A percentile compares a stretch with the other conserved stretches of the same genome.
These are phyloP conservation scores for Euphrasia arctica DNA, from an alignment of 305 asterid genomes.

Conservation along the genomic window DNA sequence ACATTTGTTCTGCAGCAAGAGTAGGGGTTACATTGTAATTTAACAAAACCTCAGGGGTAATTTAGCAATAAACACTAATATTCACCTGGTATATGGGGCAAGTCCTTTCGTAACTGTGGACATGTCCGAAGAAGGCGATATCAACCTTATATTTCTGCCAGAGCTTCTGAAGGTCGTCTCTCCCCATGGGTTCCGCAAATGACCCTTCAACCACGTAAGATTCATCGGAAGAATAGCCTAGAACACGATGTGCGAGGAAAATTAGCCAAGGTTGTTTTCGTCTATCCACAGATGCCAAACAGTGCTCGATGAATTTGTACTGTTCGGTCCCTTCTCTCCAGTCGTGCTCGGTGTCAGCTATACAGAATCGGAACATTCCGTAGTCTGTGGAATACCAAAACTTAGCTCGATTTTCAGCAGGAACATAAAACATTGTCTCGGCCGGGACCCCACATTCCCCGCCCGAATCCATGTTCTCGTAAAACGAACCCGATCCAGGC, in stretches of 20 bases:
- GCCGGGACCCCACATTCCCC: constrained; percentile 97
- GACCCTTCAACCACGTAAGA: constrained; percentile 68
- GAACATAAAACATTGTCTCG: constrained; percentile 72
- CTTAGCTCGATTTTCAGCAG: constrained; percentile 88
- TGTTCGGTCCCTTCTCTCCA: constrained; percentile 97
- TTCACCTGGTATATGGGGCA: constrained; percentile 82
- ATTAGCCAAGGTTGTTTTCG: constrained; percentile 95
- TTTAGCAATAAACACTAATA: neutral
- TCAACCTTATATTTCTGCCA: constrained; percentile 99
- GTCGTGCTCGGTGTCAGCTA: constrained; percentile 92
- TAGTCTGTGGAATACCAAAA: constrained; percentile 94
- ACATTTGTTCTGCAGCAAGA: constrained; percentile 61
- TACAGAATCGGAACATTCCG: constrained; percentile 95
- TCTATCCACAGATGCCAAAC: constrained; percentile 83
- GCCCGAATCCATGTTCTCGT: constrained; percentile 73
- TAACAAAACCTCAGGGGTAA: neutral
- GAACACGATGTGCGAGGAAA: constrained; percentile 80
- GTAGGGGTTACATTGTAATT: neutral
- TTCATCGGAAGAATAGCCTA: constrained; percentile 73
- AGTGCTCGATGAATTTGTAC: constrained; percentile 75
- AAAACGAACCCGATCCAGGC: constrained; percentile 93
- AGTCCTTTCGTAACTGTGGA: constrained; percentile 75
- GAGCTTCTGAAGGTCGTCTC: constrained; percentile 82
- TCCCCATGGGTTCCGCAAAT: constrained; percentile 93
- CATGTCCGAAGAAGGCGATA: constrained; percentile 83